These are phyloP conservation scores for Rubia occidens DNA, from an alignment of 305 asterid genomes.

Conservation along the genomic window DNA sequence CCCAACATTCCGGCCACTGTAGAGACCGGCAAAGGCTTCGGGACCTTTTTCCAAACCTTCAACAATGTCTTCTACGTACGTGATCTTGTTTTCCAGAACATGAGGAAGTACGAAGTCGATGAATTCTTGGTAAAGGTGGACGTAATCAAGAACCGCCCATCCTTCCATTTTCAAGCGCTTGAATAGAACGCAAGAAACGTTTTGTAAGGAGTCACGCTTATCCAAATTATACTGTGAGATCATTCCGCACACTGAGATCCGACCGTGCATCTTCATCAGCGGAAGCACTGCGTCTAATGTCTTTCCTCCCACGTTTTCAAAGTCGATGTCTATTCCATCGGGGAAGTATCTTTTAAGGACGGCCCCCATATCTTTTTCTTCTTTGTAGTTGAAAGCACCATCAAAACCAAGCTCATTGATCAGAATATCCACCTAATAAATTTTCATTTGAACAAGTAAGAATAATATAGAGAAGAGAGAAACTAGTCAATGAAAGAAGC, in stretches of 20 bases:
- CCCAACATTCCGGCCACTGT: neutral
- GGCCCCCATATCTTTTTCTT: neutral
- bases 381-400: conserved; percentile 1
- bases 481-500: too few relatives aligned
- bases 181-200: neutral
- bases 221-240: neutral
- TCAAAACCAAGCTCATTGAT: neutral
- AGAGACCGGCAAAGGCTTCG: neutral
- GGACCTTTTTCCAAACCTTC: neutral
- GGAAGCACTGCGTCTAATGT: conserved; percentile 2
- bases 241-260: neutral
- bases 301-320: conserved; percentile 1
- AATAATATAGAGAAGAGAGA: too few relatives aligned
- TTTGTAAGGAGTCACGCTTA: neutral
- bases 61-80: neutral
- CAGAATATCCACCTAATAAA: conserved; percentile 8
- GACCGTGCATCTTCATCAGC: neutral
- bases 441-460: too few relatives aligned
- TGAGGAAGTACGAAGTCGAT: neutral
- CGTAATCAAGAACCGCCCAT: neutral
- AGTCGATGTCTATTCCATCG: neutral
- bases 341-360: neutral
- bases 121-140: neutral
- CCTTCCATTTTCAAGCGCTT: neutral
- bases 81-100: neutral